A percentile compares a stretch with the other conserved stretches of the same genome.
Conservation (phyloP, 805 yeast genomes). For the Hyphopichia homilentoma region DNA sequence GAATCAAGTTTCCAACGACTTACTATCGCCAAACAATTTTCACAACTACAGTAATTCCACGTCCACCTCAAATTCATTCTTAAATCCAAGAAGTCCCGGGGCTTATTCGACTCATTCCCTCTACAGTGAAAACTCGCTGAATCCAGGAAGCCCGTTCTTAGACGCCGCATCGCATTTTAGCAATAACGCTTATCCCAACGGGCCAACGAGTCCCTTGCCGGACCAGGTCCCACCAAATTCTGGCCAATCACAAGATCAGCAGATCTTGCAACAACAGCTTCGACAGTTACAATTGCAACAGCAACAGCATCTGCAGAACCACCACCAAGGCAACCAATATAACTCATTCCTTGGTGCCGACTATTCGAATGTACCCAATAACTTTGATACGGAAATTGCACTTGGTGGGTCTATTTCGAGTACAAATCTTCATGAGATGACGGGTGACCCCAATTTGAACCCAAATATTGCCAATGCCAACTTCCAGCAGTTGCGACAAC, state of each 20-base stretch:
- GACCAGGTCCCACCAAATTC: not conserved
- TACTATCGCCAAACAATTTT: conserved; percentile 14
- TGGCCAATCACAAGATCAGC: not conserved
- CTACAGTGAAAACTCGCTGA: conserved; percentile 35
- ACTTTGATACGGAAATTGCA: conserved; percentile 32
- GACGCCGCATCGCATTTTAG: conserved; percentile 34
- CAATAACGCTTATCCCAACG: conserved; percentile 11
- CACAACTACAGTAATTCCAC: conserved; percentile 7
- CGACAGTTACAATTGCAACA: no score
- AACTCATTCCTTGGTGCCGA: not conserved
- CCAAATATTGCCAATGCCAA: conserved; percentile 7
- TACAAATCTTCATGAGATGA: conserved; percentile 23
- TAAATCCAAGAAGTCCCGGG: conserved; percentile 19
- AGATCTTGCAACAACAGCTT: not conserved
- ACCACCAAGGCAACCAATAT: no score
- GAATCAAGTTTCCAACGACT: conserved; percentile 8
- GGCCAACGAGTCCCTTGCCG: no score
- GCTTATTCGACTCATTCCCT: conserved; percentile 18
- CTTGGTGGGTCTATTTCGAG: conserved; percentile 38
- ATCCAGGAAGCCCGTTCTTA: conserved; percentile 33
- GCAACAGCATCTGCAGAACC: no score
- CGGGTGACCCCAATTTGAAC: conserved; percentile 7
- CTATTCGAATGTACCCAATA: conserved; percentile 5
- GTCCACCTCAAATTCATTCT: conserved; percentile 9
- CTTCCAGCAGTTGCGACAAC: conserved; percentile 2